These are phyloP conservation scores for Schizophyllum amplum DNA, from an alignment of 1,284 basidiomycete genomes.

Conservation along the genomic window DNA sequence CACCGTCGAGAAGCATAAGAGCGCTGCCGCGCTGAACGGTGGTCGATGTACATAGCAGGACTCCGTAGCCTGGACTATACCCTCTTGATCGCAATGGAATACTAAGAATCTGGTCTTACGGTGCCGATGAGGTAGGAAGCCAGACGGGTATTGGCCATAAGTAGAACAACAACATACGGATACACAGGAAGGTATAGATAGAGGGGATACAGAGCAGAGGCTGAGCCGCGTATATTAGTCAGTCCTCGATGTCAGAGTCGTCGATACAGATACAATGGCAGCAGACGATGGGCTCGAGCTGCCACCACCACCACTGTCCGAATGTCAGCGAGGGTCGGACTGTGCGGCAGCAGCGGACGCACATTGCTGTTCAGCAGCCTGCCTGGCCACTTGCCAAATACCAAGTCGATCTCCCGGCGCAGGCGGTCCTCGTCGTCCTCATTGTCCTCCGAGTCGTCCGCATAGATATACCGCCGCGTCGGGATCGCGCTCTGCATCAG, in stretches of 20 bases:
- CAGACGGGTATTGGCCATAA: too few species aligned
- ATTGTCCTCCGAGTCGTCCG: constrained; percentile 14
- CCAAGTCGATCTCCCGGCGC: constrained; percentile 33
- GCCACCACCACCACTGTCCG: constrained; percentile 74
- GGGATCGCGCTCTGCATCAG: constrained; percentile 3
- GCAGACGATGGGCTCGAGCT: constrained; percentile 51
- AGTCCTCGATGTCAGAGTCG: constrained; percentile 24
- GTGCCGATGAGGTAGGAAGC: too few species aligned
- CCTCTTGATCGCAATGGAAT: background rate
- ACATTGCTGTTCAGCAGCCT: constrained; percentile 62
- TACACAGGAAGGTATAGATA: too few species aligned
- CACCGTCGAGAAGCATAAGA: constrained; percentile 54
- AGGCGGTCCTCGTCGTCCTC: constrained; percentile 22
- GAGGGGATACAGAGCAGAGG: background rate
- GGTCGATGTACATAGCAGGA: constrained; percentile 7
- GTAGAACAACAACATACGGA: too few species aligned
- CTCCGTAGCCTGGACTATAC: constrained; percentile 3
- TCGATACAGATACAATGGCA: constrained; percentile 35
- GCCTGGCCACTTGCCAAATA: constrained; percentile 62
- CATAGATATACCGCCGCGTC: constrained; percentile 10
- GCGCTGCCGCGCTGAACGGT: constrained; percentile 21
- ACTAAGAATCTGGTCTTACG: constrained; percentile 12
- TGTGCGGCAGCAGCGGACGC: constrained; percentile 21
- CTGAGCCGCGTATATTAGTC: background rate
- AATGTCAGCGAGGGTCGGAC: constrained; percentile 9